Evolutionary conservation across 2,329 filamentous ascomycete genomes (phyloP).

Genomic region (Penicillium sp.): DNA sequence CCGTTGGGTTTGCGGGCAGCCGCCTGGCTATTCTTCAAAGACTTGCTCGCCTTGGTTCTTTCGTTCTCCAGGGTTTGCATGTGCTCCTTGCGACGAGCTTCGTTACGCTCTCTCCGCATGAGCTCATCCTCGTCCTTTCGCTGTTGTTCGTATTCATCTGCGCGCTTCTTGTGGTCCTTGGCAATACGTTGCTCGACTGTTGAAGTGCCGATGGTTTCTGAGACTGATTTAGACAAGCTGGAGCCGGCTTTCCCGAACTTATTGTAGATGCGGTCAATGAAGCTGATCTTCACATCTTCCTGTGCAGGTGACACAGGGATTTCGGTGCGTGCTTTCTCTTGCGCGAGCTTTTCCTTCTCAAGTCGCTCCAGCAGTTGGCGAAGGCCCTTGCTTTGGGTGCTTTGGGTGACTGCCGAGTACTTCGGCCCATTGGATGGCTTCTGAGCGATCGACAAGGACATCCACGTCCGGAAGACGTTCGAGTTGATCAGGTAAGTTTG

Average conservation of each 20-base stretch:
- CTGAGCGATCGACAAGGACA: slow-evolving; percentile 27
- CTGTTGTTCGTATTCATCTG: slow-evolving; percentile 31
- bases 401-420: neutral
- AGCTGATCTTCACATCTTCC: slow-evolving; percentile 16
- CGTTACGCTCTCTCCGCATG: slow-evolving; percentile 38
- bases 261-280: slow-evolving; percentile 33
- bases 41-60: slow-evolving; percentile 23
- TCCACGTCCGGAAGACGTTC: slow-evolving; percentile 28
- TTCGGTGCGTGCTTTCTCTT: slow-evolving; percentile 4
- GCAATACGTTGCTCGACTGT: slow-evolving; percentile 23
- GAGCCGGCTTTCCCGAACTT: slow-evolving; percentile 17
- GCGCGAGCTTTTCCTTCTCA: slow-evolving; percentile 11
- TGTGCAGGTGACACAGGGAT: neutral
- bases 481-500: slow-evolving; percentile 50
- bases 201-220: neutral
- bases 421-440: neutral
- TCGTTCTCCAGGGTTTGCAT: slow-evolving; percentile 24
- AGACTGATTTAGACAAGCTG: slow-evolving; percentile 8
- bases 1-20: slow-evolving; percentile 1
- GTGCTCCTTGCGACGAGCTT: slow-evolving; percentile 31
- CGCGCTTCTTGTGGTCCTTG: slow-evolving; percentile 32
- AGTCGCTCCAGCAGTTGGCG: slow-evolving; percentile 19
- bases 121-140: slow-evolving; percentile 27
- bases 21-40: slow-evolving; percentile 13
- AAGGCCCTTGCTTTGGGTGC: slow-evolving; percentile 14